phyloP scores from a whole-genome alignment of 257 asterid species.

The Mentha longifolia region DNA sequence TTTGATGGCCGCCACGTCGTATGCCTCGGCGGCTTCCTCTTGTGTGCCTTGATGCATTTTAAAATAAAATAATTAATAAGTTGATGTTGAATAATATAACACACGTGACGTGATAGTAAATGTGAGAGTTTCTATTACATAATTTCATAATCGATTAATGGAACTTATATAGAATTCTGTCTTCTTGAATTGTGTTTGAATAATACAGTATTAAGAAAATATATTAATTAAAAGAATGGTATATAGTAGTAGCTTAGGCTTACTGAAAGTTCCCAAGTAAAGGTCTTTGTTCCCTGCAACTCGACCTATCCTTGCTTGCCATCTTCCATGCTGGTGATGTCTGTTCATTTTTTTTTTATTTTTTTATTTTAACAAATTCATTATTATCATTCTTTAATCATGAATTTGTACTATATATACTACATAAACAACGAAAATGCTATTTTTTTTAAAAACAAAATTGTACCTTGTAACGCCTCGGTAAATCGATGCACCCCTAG shows the following conservation, averaged over 20 bases:
- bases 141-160: too few species aligned
- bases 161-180: background rate
- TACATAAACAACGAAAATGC: too few species aligned
- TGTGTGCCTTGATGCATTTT: conserved; percentile 53
- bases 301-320: conserved; percentile 89
- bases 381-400: too few species aligned
- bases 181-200: too few species aligned
- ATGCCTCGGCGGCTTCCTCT: conserved; percentile 92
- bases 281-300: conserved; percentile 90
- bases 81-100: too few species aligned
- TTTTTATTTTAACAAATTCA: background rate
- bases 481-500: conserved; percentile 82
- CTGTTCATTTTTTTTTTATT: conserved; percentile 37
- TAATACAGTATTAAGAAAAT: too few species aligned
- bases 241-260: background rate
- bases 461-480: conserved; percentile 91
- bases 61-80: too few species aligned
- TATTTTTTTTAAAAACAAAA: too few species aligned
- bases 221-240: too few species aligned
- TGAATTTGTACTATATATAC: too few species aligned
- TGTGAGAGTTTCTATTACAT: too few species aligned
- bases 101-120: too few species aligned
- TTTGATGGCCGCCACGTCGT: conserved; percentile 84
- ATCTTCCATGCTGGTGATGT: conserved; percentile 87
- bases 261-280: conserved; percentile 85